Evolutionary conservation across 2,329 filamentous ascomycete genomes (phyloP).

Genomic region (Huntiella abstrusa): DNA sequence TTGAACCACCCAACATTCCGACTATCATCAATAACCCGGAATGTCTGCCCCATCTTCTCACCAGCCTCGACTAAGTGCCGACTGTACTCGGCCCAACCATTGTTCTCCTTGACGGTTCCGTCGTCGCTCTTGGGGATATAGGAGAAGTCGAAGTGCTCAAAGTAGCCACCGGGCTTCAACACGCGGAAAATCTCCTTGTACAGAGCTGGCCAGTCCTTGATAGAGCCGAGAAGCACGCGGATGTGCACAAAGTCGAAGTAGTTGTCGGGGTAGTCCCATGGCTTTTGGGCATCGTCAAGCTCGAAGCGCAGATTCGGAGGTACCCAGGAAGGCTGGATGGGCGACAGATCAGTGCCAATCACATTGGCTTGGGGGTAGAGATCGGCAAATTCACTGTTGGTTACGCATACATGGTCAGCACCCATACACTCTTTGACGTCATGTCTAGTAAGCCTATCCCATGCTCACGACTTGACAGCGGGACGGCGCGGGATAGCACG

Average conservation of each 20-base stretch:
- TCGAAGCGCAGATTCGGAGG: conserved; percentile 43
- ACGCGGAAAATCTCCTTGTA: conserved; percentile 31
- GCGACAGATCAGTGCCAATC: conserved; percentile 37
- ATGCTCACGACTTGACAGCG: too few species aligned
- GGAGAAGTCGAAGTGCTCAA: conserved; percentile 21
- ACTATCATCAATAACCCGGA: conserved; percentile 14
- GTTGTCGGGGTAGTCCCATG: conserved; percentile 26
- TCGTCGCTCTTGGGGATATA: conserved; percentile 21
- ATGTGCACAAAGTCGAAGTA: conserved; percentile 41
- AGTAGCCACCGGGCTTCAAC: conserved; percentile 34
- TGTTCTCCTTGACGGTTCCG: conserved; percentile 15
- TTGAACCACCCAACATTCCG: conserved; percentile 13
- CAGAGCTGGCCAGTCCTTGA: conserved; percentile 35
- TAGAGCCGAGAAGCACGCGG: conserved; percentile 29
- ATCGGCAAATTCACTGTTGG: conserved; percentile 27
- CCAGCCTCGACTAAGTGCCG: conserved; percentile 16
- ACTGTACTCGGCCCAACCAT: conserved; percentile 15
- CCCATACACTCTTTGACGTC: too few species aligned
- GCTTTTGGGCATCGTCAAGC: conserved; percentile 38
- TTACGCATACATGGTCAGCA: too few species aligned
- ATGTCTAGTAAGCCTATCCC: too few species aligned
- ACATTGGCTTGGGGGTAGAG: conserved; percentile 25
- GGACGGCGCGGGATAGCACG: too few species aligned
- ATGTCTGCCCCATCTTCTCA: conserved; percentile 17
- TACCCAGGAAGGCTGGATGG: conserved; percentile 34